These are phyloP conservation scores for Aspergillus texensis DNA, from an alignment of 2,329 filamentous ascomycete species.

Conservation along the genomic window DNA sequence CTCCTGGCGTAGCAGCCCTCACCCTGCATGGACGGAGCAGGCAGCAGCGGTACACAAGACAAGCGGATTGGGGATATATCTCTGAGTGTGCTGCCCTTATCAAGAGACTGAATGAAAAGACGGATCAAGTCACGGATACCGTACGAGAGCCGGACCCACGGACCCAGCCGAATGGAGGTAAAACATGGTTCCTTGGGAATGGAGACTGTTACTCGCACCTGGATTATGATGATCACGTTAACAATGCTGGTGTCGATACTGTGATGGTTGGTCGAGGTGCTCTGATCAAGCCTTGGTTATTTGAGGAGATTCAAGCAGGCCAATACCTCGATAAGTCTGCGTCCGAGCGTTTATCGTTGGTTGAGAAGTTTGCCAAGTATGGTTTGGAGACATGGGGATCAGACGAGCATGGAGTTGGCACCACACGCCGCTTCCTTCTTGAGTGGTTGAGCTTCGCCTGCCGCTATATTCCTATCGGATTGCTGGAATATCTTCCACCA, in stretches of 20 bases:
- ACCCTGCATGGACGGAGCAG: constrained; percentile 91
- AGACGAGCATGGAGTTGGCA: constrained; percentile 90
- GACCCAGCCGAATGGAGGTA: constrained; percentile 68
- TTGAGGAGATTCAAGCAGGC: constrained; percentile 88
- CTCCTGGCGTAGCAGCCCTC: constrained; percentile 88
- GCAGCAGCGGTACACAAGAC: constrained; percentile 90
- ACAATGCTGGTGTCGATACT: constrained; percentile 79
- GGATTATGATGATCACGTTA: constrained; percentile 79
- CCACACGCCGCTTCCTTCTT: constrained; percentile 85
- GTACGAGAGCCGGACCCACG: constrained; percentile 74
- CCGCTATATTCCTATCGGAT: constrained; percentile 85
- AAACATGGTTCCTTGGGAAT: constrained; percentile 91
- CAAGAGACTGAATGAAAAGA: constrained; percentile 73
- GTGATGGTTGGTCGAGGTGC: constrained; percentile 97
- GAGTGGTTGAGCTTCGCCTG: constrained; percentile 95
- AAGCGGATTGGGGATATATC: constrained; percentile 95
- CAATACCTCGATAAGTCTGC: constrained; percentile 97
- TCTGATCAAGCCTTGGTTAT: constrained; percentile 96
- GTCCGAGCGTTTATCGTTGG: constrained; percentile 77
- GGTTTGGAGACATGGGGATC: constrained; percentile 94
- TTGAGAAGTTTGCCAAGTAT: constrained; percentile 88
- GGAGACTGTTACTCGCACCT: constrained; percentile 93
- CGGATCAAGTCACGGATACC: constrained; percentile 72
- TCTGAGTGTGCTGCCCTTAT: constrained; percentile 84
- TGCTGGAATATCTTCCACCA: constrained; percentile 86